Evolutionary conservation across 2,329 filamentous ascomycete species (phyloP), one percentile per base, ranked within the genome.

Genomic region (Magnaporthiopsis incrustans): DNA sequence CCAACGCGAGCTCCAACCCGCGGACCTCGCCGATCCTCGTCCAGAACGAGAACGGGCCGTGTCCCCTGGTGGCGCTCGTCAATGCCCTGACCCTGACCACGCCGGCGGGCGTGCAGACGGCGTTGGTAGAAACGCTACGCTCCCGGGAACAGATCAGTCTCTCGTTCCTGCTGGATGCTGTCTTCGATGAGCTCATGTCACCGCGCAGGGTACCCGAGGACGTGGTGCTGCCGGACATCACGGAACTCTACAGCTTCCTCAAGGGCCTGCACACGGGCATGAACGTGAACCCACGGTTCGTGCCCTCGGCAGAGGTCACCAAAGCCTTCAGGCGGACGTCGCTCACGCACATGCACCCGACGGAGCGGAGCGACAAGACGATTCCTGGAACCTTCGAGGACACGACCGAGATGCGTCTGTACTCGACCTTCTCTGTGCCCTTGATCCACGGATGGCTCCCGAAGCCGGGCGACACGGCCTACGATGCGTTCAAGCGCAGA

Each of bases 361-460:
- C 77, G 0, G 79, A 83, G 61, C 76, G 81, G n/a, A 78, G 76
- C 35, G 76, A 78, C 10, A 57, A 32, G 30, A 67, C 75, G 27
- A 79, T 84, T 7, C 83, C 82, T 0, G 94, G 94, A 0, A 89
- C 86, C 0, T 99, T 99, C 71, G 91, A 96, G 71, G 83, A 91
- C 63, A 98, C 94, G 0, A 81, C 82, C 57, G 94, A 98, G 73
- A 94, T 98, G 86, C 84, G 83, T n/a, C 81, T 98, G 0, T 99
- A 99, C 72, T 87, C 91, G 60, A 92, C 91, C 0, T 99, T 99
- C 74, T 86, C 86, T 14, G 84, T 99, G 15, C 92, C 93, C 0
- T 78, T 99, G 0, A 89, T 98, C 32, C 95, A 99, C 72, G 95
- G 94, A 7, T 99, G 95, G 95, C 78, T 97, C 0, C 90, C 94